Base-by-base conservation (phyloP, 352 stramenopile species). In the Globisporangium lucens region DNA sequence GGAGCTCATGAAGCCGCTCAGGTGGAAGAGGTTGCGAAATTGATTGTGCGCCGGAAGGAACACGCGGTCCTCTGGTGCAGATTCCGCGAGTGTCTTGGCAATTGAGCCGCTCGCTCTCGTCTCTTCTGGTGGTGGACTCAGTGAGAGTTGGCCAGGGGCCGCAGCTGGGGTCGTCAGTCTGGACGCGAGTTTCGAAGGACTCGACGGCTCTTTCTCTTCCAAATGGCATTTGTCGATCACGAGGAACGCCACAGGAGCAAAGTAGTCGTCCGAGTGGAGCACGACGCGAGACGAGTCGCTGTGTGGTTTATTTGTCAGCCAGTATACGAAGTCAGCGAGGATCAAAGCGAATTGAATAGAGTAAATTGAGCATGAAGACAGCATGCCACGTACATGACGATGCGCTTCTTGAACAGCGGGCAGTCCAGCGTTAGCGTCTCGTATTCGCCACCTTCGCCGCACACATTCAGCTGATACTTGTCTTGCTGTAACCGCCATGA, bases 381-480 rank as follows among this genome's bases (percentile, higher is more conserved):
- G 2, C 5, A 29, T 0, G 24, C 12, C 15, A 71, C 76, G 29
- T 90, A 95, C 84, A 97, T 83, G 55, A 96, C 86, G 62, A 98
- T 96, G 17, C 92, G 82, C 70, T 98, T 94, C 67, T 97, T 94
- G 66, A 99, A 98, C 3, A 98, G 77, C 29, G 95, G 94, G 73
- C 92, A 99, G 83, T 99, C 95, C n/a, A 99, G 74, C 29, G 98
- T 98, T 35, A 99, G 82, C 2, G 97, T 99, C 83, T 99, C 98
- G 84, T 99, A 99, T 78, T 99, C 98, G 22, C 98, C 98, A 46
- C 98, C 98, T 85, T 99, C 98, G 17, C 98, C 98, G 47, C 97
- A 99, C 8, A 99, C 89, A 74, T 99, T 98, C 72, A 99, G 95
- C 63, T 98, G 93, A 76, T 98, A 99, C 65, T 97, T 92, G 24